Base-by-base conservation (phyloP, 1,139 yeast species). In the Geotrichum phurueaensis region DNA sequence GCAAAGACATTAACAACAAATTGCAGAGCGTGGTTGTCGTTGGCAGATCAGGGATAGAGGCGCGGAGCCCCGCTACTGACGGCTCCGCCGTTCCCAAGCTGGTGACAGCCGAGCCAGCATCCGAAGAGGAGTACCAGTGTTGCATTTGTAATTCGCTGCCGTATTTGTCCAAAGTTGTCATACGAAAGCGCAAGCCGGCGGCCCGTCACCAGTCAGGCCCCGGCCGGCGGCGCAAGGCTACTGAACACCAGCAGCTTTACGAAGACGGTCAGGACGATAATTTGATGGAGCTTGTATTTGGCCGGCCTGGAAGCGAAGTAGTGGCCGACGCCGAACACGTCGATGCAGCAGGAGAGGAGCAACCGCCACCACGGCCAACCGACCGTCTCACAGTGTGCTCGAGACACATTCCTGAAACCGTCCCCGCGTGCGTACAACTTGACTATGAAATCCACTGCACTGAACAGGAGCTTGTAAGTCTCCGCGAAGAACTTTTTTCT, bases 61-160 rank as follows among this genome's bases (percentile, higher is more conserved):
- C 20, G 18, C 45, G 18, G 45, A 15, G 45, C 45, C 3, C 45
- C 20, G 6, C 45, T 39, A 7, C 10, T 4, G 23, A 39, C 47
- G 9, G 18, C 10, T 20, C 23, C 1, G 18, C 6, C 12, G 47
- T 60, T 13, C 54, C 56, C 7, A 25, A 18, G n/a, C 29, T 48
- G 15, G 31, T n/a, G 3, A 18, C 43, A 5, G 29, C 29, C 18
- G 57, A 54, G 33, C 57, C 57, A 12, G 51, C 20, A 18, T 66
- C 68, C 43, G 73, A 71, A 20, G 69, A 68, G 23, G 62, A 64
- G 10, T 69, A 68, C 56, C 69, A 68, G 55, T 71, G 74, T 59
- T 43, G 59, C 15, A 64, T 64, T 9, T 71, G 74, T 56, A 67
- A 67, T n/a, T 65, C 69, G n/a, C 59, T 70, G 22, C 65, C 71